phyloP scores from a whole-genome alignment of 1,139 yeast species.

The Magnusiomyces clavatus region DNA sequence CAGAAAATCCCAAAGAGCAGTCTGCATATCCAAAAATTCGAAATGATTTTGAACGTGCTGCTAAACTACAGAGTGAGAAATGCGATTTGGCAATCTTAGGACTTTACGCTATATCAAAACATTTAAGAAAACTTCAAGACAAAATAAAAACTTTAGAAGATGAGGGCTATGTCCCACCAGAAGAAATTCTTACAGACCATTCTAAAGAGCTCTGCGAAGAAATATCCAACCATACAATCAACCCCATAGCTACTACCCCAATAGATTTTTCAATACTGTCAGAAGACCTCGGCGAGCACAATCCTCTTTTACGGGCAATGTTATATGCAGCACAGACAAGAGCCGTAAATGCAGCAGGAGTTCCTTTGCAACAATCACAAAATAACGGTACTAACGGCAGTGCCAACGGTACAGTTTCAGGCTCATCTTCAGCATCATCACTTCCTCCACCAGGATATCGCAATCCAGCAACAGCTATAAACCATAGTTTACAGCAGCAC shows the following conservation, averaged over 20 bases:
- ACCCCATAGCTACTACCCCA: too few species aligned
- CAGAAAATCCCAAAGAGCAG: constrained; percentile 77
- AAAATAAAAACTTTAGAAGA: constrained; percentile 70
- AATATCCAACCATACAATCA: too few species aligned
- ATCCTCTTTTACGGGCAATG: constrained; percentile 3
- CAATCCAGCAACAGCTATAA: too few species aligned
- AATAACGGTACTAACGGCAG: neutral
- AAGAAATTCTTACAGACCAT: neutral
- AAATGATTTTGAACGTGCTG: constrained; percentile 57
- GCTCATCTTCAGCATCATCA: neutral
- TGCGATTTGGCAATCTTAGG: constrained; percentile 77
- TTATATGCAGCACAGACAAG: constrained; percentile 2
- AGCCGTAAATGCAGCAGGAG: neutral
- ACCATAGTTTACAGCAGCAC: too few species aligned
- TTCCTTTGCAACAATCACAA: neutral
- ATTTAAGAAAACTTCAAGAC: constrained; percentile 60
- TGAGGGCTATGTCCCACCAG: constrained; percentile 64
- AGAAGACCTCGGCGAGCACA: constrained; percentile 1
- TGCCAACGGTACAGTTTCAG: neutral
- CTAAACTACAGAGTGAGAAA: constrained; percentile 67
- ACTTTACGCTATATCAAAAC: constrained; percentile 65
- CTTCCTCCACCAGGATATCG: neutral
- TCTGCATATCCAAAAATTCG: constrained; percentile 58
- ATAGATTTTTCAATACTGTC: neutral
- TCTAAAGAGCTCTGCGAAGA: too few species aligned